Conservation (phyloP, 2,329 filamentous ascomycete species). For the Aspergillus ruber region DNA sequence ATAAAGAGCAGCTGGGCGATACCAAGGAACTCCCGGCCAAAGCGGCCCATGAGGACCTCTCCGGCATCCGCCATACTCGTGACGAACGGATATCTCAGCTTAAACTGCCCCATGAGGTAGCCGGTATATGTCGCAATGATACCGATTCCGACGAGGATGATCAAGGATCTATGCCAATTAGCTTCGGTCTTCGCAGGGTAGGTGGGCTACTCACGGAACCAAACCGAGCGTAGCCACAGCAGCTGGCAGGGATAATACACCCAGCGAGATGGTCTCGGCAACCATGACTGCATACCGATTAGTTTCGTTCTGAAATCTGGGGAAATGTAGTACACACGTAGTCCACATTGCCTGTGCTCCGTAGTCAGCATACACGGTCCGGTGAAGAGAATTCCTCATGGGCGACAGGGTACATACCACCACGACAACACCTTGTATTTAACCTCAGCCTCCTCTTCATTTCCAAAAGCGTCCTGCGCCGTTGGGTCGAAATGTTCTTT, state of each 20-base stretch:
- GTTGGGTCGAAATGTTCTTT: not conserved
- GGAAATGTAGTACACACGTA: slow-evolving; percentile 22
- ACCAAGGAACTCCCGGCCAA: slow-evolving; percentile 56
- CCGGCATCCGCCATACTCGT: slow-evolving; percentile 62
- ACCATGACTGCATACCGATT: slow-evolving; percentile 41
- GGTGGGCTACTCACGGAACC: slow-evolving; percentile 35
- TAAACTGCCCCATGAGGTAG: slow-evolving; percentile 53
- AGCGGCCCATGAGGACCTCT: slow-evolving; percentile 51
- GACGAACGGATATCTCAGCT: slow-evolving; percentile 49
- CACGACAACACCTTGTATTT: slow-evolving; percentile 47
- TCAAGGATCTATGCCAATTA: slow-evolving; percentile 24
- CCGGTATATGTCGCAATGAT: slow-evolving; percentile 52
- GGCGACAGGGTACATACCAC: slow-evolving; percentile 16
- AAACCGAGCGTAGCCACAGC: slow-evolving; percentile 49
- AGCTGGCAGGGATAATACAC: slow-evolving; percentile 49
- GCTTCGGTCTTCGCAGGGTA: not conserved
- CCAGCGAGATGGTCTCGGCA: slow-evolving; percentile 52
- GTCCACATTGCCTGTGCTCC: slow-evolving; percentile 36
- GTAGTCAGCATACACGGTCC: slow-evolving; percentile 9
- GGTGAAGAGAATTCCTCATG: not conserved
- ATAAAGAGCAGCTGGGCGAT: slow-evolving; percentile 56
- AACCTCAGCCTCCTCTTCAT: slow-evolving; percentile 34
- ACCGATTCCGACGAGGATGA: slow-evolving; percentile 48
- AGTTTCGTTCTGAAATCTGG: slow-evolving; percentile 2
- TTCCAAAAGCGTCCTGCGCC: slow-evolving; percentile 27